Percentiles rank a stretch among this genome's conserved stretches.
Conservation (phyloP, 2,329 filamentous ascomycete species). For the Mollisia scopiformis region DNA sequence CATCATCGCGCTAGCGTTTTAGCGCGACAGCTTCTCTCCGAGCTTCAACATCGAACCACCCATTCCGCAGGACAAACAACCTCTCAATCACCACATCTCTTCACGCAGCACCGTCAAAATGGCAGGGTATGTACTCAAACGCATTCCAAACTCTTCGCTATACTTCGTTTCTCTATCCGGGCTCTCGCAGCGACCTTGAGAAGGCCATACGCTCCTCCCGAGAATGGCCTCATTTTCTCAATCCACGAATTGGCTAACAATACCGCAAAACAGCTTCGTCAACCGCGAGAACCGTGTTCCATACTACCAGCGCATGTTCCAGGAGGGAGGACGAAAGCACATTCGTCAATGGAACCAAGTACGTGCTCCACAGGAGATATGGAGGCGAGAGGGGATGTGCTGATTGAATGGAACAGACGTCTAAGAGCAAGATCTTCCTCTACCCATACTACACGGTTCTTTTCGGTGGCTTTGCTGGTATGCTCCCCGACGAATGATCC, state of each 20-base stretch:
- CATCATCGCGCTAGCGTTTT: background rate
- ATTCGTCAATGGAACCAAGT: constrained; percentile 80
- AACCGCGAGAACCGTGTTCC: constrained; percentile 79
- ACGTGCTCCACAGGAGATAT: constrained; percentile 41
- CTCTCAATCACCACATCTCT: constrained; percentile 3
- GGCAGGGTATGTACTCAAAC: constrained; percentile 33
- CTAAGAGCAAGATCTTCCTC: constrained; percentile 66
- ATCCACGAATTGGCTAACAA: constrained; percentile 22
- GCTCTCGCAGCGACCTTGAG: background rate
- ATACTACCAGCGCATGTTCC: constrained; percentile 74
- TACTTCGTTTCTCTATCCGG: background rate
- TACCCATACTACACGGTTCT: constrained; percentile 70
- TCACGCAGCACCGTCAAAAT: constrained; percentile 17
- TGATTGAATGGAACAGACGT: constrained; percentile 48
- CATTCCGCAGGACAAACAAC: constrained; percentile 3
- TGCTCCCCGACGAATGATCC: constrained; percentile 36
- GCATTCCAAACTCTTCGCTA: background rate
- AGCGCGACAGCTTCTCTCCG: constrained; percentile 16
- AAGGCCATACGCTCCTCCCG: background rate
- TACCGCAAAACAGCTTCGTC: constrained; percentile 49
- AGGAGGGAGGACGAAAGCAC: constrained; percentile 70
- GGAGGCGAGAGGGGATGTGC: background rate
- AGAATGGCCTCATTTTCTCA: constrained; percentile 16
- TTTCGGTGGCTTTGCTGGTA: constrained; percentile 65
- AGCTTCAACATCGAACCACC: constrained; percentile 29